These are phyloP conservation scores for Gossypium lobatum DNA, from an alignment of 441 rosid genomes.

Conservation along the genomic window DNA sequence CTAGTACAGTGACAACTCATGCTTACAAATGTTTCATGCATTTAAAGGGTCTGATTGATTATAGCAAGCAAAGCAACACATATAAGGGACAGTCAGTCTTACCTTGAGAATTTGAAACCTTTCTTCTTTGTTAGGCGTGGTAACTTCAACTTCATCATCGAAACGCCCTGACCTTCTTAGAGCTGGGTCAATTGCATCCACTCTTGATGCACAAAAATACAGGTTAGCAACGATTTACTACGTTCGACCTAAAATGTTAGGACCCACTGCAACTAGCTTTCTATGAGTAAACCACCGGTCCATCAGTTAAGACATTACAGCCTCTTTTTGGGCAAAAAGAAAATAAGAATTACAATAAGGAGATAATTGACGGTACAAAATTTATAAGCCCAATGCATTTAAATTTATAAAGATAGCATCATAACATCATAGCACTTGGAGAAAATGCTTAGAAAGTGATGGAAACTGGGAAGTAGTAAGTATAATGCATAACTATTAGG, in stretches of 20 bases:
- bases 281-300: neutral
- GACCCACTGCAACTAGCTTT: neutral
- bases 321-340: neutral
- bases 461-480: neutral
- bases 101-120: conserved; percentile 79
- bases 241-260: neutral
- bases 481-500: neutral
- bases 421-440: neutral
- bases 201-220: conserved; percentile 29
- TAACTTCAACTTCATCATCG: conserved; percentile 81
- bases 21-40: neutral
- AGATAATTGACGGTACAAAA: neutral
- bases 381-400: neutral
- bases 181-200: conserved; percentile 75
- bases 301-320: conserved; percentile 9
- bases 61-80: neutral
- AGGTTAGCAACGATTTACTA: neutral
- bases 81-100: conserved; percentile 7
- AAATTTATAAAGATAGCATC: neutral
- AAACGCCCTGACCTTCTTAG: conserved; percentile 80
- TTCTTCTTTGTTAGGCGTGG: conserved; percentile 72
- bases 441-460: neutral
- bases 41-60: neutral
- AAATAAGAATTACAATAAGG: neutral
- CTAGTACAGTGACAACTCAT: neutral